phyloP scores from a whole-genome alignment of 257 asterid genomes.

The Fraxinus excelsior region DNA sequence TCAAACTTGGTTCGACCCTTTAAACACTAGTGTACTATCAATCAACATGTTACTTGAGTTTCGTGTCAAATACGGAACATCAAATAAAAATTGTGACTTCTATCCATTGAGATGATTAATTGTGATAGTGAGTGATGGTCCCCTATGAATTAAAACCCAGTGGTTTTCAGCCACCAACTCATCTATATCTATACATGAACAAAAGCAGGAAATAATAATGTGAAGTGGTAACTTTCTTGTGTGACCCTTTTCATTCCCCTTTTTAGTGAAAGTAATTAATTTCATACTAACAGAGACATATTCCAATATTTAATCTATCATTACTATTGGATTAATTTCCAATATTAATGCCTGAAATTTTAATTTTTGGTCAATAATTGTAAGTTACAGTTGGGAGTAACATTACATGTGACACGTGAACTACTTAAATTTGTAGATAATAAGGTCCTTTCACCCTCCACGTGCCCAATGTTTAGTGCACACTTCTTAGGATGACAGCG shows the following conservation, averaged over 20 bases:
- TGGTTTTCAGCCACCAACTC: conserved; percentile 5
- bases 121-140: neutral
- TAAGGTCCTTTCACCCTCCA: neutral
- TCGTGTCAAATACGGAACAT: no score
- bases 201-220: neutral
- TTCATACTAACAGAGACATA: neutral
- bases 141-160: neutral
- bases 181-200: neutral
- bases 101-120: neutral
- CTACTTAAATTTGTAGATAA: neutral
- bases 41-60: no score
- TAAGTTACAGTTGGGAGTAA: neutral
- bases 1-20: no score
- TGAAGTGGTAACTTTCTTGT: neutral
- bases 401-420: neutral
- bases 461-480: neutral
- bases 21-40: no score
- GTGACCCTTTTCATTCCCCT: neutral
- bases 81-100: neutral
- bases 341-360: neutral
- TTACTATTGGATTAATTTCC: neutral
- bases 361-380: neutral
- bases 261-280: neutral
- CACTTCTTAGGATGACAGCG: no score
- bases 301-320: neutral